Percentiles rank a stretch among this genome's conserved stretches.
Evolutionary conservation across 2,329 filamentous ascomycete genomes (phyloP).

Genomic region (Scedosporium boydii): DNA sequence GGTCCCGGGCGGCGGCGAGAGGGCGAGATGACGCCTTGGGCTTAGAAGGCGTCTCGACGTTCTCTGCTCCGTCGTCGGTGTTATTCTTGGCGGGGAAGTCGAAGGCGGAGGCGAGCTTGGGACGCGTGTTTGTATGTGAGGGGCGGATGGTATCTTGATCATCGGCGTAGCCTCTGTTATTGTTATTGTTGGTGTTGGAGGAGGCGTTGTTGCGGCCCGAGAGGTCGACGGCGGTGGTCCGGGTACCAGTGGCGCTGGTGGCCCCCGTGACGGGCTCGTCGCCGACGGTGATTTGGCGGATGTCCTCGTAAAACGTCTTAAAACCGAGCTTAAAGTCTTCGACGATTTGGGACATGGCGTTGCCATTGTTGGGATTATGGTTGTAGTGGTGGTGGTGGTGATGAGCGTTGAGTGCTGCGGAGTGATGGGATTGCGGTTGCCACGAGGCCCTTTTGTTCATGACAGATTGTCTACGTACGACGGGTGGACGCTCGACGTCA

Average conservation of each 20-base stretch:
- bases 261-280: constrained; percentile 69
- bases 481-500: constrained; percentile 18
- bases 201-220: not conserved
- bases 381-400: not conserved
- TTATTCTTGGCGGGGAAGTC: constrained; percentile 21
- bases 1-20: constrained; percentile 22
- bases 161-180: constrained; percentile 11
- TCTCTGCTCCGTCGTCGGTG: constrained; percentile 1
- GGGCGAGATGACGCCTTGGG: not conserved
- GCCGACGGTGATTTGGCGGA: constrained; percentile 89
- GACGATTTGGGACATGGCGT: constrained; percentile 65
- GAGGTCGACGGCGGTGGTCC: constrained; percentile 7
- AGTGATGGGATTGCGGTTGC: constrained; percentile 41
- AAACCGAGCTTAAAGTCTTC: constrained; percentile 83
- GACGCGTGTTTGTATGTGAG: constrained; percentile 27
- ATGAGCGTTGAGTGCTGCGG: not conserved
- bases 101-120: constrained; percentile 32
- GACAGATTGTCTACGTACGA: constrained; percentile 19
- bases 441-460: constrained; percentile 50
- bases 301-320: constrained; percentile 91
- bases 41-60: constrained; percentile 13
- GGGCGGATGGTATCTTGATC: constrained; percentile 38
- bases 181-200: constrained; percentile 21
- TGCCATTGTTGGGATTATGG: constrained; percentile 15
- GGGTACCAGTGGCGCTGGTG: constrained; percentile 11